A percentile compares a stretch with the other conserved stretches of the same genome.
Conservation (phyloP, 1,139 yeast genomes). For the Yamadazyma diospyri region DNA sequence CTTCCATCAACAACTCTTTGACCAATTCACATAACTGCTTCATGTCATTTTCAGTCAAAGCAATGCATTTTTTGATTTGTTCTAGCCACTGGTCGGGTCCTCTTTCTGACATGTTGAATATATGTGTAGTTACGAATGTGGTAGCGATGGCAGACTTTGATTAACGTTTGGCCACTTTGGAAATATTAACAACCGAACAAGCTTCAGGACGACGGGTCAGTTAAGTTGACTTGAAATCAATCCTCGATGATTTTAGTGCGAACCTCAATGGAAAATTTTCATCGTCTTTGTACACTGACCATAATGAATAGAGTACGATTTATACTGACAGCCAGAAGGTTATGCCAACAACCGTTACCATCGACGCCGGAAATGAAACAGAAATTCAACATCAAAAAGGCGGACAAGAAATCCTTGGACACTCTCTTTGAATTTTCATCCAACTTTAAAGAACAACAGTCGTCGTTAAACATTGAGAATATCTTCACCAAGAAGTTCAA, state of each 20-base stretch:
- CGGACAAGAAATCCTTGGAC: constrained; percentile 5
- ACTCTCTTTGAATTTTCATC: constrained; percentile 3
- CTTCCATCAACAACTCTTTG: constrained; percentile 72
- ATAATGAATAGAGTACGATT: background rate
- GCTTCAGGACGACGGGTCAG: too few species aligned
- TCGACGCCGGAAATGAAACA: constrained; percentile 34
- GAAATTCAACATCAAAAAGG: constrained; percentile 13
- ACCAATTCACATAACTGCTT: constrained; percentile 93
- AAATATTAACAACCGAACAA: too few species aligned
- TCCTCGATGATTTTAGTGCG: too few species aligned
- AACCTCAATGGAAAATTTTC: constrained; percentile 2
- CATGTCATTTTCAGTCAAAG: constrained; percentile 91
- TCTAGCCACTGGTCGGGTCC: constrained; percentile 98
- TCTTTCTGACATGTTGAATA: constrained; percentile 57
- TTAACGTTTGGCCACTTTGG: too few species aligned
- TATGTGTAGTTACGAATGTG: too few species aligned
- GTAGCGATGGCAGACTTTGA: too few species aligned
- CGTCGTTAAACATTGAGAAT: constrained; percentile 23
- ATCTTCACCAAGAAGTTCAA: constrained; percentile 38
- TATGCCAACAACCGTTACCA: constrained; percentile 16
- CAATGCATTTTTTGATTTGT: constrained; percentile 84
- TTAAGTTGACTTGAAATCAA: too few species aligned
- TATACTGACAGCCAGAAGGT: background rate
- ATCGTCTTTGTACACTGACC: background rate
- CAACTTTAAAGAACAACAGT: constrained; percentile 9